Evolutionary conservation across 116 monocot species (phyloP), one percentile per base, ranked within the genome.

Genomic region (Posidonia oceanica): DNA sequence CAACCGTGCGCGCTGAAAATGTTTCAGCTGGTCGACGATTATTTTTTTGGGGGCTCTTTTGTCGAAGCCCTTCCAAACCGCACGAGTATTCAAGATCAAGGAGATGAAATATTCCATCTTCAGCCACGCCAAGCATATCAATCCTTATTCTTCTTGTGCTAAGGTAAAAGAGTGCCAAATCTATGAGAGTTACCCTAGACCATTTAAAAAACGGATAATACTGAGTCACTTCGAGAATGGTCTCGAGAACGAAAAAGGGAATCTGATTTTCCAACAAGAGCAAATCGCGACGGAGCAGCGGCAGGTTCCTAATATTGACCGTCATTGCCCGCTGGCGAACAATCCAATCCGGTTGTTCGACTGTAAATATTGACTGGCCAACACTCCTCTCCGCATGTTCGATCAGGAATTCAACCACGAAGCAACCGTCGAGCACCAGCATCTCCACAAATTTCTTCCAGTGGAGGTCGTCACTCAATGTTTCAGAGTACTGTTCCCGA

Each of bases 241-340:
- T 11, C 15, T 69, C 21, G 12, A 81, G 73, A 4, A 85, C 51
- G 36, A 76, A 73, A 61, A 76, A 79, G 3, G 85, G 81, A 61
- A 85, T 73, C 40, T 85, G 85, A 61, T 85, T 81, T 61, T 81
- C 85, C 22, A 85, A 54, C 61, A 85, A 13, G 3, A 85, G 72
- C 23, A 85, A 44, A 23, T 85, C 85, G 3, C 17, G 54, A 12
- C 63, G 3, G 6, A 81, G 39, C 23, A 23, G 36, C n/a, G 75
- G n/a, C 14, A 39, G 14, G 15, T 69, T 69, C 22, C 36, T 11
- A 10, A 48, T 52, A 13, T 68, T 18, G 11, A 51, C 21, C 29
- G 14, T 17, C 52, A 52, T 14, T 4, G 23, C 29, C 1, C 1
- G 29, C 29, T n/a, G n/a, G n/a, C n/a, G n/a, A n/a, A n/a, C n/a